Evolutionary conservation across 352 stramenopile species (phyloP).

Genomic region (Thraustochytrium sp.): DNA sequence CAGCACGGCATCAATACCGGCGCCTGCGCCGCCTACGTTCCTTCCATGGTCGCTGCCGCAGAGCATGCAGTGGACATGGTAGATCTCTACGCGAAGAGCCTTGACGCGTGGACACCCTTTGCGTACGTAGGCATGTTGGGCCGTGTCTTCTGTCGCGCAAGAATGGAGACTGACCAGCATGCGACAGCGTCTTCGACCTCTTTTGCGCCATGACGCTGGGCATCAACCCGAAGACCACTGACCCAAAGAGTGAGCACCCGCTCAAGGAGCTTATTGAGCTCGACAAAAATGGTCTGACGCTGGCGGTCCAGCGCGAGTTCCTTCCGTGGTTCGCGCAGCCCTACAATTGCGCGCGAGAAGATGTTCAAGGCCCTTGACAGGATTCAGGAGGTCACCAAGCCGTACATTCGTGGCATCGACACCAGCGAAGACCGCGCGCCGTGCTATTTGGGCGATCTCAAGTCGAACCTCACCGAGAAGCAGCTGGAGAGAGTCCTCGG

Average conservation of each 20-base stretch:
- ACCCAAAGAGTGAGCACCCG: background rate
- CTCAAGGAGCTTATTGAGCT: conserved; percentile 16
- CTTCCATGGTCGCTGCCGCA: background rate
- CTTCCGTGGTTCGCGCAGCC: background rate
- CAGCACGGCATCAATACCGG: background rate
- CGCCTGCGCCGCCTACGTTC: background rate
- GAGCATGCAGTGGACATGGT: background rate
- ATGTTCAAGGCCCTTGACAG: background rate
- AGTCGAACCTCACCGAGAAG: background rate
- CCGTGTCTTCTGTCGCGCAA: no score
- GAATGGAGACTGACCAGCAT: no score
- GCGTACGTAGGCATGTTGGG: no score
- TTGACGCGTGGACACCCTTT: background rate
- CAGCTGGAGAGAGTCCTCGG: background rate
- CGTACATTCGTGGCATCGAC: background rate
- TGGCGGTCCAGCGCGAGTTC: background rate
- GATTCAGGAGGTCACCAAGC: background rate
- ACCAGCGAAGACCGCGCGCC: background rate
- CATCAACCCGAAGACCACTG: background rate
- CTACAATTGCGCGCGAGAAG: background rate
- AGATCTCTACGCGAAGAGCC: background rate
- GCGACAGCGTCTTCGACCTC: conserved; percentile 34
- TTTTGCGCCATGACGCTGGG: background rate
- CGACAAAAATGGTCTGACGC: background rate
- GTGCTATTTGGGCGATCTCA: conserved; percentile 24